A percentile compares a stretch with the other conserved stretches of the same genome.
Conservation (phyloP, 139 green algal species). For the Deuterostichococcus epilithicus region DNA sequence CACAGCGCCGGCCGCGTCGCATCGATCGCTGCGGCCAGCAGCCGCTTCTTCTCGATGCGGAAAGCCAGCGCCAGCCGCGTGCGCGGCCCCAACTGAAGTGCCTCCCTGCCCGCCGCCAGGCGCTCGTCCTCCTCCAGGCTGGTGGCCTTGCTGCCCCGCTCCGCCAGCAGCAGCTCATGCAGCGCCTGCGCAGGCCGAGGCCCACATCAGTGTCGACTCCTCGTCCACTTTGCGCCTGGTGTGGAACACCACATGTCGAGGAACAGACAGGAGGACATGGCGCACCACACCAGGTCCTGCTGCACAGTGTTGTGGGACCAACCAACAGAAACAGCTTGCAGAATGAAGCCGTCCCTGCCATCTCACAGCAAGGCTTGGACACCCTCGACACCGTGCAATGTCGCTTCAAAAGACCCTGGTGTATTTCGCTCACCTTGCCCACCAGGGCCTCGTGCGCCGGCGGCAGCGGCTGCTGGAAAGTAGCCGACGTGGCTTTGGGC, state of each 20-base stretch:
- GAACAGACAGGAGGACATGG: not conserved
- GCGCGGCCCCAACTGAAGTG: not conserved
- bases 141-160: not conserved
- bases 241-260: too few species aligned
- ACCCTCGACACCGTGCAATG: too few species aligned
- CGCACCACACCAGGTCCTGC: not conserved
- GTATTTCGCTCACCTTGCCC: not conserved
- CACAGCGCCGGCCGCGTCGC: too few species aligned
- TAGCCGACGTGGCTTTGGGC: not conserved
- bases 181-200: not conserved
- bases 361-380: too few species aligned
- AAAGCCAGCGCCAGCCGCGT: not conserved
- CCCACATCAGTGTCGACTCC: not conserved
- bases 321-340: not conserved
- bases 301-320: not conserved
- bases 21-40: not conserved
- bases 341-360: too few species aligned
- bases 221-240: too few species aligned
- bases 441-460: not conserved
- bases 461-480: not conserved
- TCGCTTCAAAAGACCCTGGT: too few species aligned
- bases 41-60: not conserved
- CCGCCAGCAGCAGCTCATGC: not conserved
- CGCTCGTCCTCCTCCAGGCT: not conserved
- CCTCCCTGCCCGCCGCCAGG: not conserved